Evolutionary conservation across 192 early-diverging fungal species (phyloP), one percentile per base, ranked within the genome.

Genomic region (Coemansia sp.): DNA sequence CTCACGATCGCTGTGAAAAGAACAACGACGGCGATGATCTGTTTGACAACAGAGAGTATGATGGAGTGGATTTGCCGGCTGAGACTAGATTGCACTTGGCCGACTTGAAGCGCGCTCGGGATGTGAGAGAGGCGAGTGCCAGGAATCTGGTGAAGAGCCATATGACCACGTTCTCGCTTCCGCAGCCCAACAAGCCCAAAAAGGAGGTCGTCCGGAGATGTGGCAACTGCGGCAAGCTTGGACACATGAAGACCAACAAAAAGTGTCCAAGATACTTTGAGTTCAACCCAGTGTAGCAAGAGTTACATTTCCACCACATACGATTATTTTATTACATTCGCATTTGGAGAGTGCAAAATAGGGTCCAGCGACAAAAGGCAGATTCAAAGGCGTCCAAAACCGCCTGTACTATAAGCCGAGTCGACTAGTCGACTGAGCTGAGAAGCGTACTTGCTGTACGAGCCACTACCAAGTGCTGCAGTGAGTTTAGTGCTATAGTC

Each of bases 231-330:
- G 88, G 88, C 29, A 78, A 86, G 62, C 70, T 87, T 18, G 91
- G 91, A n/a, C 91, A 93, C 39, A 93, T 90, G 90, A 93, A 91
- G 70, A 93, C 91, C 7, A 93, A 91, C 74, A 88, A 87, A 50
- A 89, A 85, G 38, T 93, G 91, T 65, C 90, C 81, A 0, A 88
- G 76, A 9, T 80, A 80, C 53, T 74, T 48, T 48, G 76, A 80
- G 59, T 80, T 80, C 22, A 74, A 80, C 54, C 70, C 76, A 0
- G 67, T 62, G 0, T 80, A 68, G 24, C 2, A 24, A 6, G 19
- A 46, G n/a, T n/a, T n/a, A n/a, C n/a, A n/a, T n/a, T n/a, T n/a
- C n/a, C n/a, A n/a, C n/a, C n/a, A n/a, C n/a, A n/a, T n/a, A n/a
- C n/a, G n/a, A n/a, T n/a, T n/a, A n/a, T n/a, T n/a, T n/a, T n/a